Evolutionary conservation across 2,329 filamentous ascomycete species (phyloP).

Genomic region (Fusarium sp.): DNA sequence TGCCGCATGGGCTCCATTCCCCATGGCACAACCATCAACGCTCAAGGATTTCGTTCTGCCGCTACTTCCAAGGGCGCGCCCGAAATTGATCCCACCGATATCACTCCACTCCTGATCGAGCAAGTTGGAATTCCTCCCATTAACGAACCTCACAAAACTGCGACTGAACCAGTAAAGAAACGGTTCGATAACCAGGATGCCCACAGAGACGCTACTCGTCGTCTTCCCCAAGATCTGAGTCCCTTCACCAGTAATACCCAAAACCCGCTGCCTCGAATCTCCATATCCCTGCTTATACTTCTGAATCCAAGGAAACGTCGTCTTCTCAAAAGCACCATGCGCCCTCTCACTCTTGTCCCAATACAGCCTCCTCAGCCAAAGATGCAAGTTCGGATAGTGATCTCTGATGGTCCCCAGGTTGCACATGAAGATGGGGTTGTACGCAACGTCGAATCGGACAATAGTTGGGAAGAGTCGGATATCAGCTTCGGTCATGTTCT

Average conservation of each 20-base stretch:
- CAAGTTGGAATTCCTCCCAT: too few species aligned
- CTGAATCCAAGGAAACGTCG: slow-evolving; percentile 67
- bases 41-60: too few species aligned
- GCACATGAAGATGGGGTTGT: slow-evolving; percentile 73
- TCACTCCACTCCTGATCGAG: too few species aligned
- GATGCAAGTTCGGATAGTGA: slow-evolving; percentile 73
- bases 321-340: slow-evolving; percentile 72
- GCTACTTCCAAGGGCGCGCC: too few species aligned
- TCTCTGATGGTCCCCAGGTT: slow-evolving; percentile 72
- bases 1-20: too few species aligned
- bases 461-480: slow-evolving; percentile 75
- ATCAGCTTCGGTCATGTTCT: slow-evolving; percentile 74
- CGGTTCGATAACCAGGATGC: too few species aligned
- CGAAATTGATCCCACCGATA: too few species aligned
- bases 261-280: slow-evolving; percentile 35
- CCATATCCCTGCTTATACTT: slow-evolving; percentile 47
- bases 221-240: too few species aligned
- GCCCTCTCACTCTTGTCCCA: slow-evolving; percentile 64
- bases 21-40: too few species aligned
- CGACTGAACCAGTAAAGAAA: too few species aligned
- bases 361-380: slow-evolving; percentile 76
- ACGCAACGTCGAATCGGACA: slow-evolving; percentile 75
- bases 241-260: slow-evolving; percentile 39
- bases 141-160: too few species aligned
- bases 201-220: too few species aligned